Percentiles rank a stretch among this genome's conserved stretches.
phyloP scores from a whole-genome alignment of 176 grass and related monocot species.

The Bothriochloa decipiens region DNA sequence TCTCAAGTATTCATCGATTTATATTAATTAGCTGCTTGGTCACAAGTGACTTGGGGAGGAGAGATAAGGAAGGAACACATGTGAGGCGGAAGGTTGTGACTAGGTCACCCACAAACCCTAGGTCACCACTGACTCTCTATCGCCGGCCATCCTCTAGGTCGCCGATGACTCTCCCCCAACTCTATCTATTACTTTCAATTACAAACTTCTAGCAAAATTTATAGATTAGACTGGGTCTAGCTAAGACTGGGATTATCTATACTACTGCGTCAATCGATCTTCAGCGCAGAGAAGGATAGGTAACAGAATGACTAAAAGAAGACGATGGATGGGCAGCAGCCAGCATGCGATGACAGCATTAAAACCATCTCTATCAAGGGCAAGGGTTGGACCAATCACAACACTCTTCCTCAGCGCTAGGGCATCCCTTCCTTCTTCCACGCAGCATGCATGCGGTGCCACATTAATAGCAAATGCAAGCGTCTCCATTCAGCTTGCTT shows the following conservation, averaged over 20 bases:
- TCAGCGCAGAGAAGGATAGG: not conserved
- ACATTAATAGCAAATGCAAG: constrained; percentile 1
- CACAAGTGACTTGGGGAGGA: too few relatives aligned
- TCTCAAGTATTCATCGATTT: too few relatives aligned
- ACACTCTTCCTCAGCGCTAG: constrained; percentile 2
- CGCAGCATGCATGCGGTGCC: constrained; percentile 4
- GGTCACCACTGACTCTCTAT: too few relatives aligned
- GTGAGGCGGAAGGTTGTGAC: too few relatives aligned
- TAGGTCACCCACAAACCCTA: too few relatives aligned
- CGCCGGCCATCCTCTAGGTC: too few relatives aligned
- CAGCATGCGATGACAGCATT: not conserved
- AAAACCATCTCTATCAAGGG: not conserved
- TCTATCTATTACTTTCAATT: too few relatives aligned
- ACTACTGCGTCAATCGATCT: not conserved
- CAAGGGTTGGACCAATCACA: not conserved
- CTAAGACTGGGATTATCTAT: not conserved
- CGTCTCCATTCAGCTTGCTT: not conserved
- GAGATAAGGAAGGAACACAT: too few relatives aligned
- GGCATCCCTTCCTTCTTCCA: constrained; percentile 11
- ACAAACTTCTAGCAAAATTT: too few relatives aligned
- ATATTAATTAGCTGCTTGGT: too few relatives aligned
- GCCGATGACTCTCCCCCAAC: too few relatives aligned
- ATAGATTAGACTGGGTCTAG: too few relatives aligned
- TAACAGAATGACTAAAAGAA: not conserved
- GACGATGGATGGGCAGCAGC: not conserved